Base-by-base conservation (phyloP, 2,329 filamentous ascomycete genomes). In the Xenosphaeropsis pyriputrescens region DNA sequence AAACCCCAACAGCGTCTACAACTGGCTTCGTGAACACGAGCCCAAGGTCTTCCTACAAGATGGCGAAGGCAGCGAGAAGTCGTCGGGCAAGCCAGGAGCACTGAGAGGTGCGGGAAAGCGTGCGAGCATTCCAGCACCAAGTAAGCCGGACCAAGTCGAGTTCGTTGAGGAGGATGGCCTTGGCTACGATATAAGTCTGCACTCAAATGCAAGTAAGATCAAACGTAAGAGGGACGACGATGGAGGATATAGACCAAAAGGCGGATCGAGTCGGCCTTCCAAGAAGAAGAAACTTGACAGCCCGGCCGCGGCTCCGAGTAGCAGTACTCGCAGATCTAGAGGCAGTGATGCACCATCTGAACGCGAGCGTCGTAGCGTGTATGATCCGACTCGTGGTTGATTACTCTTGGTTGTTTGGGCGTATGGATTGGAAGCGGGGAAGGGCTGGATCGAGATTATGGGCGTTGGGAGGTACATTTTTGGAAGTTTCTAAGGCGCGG, bases 1-100 rank as follows among this genome's bases (percentile, higher is more conserved):
- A 37, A 96, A 96, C 55, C 86, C 88, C 0, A 83, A 85, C 32
- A 93, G 84, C 41, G 88, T 94, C 3, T 93, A 93, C 62, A 95
- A 93, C 57, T 98, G 91, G 91, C 72, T 98, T 11, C 74, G 85
- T 44, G 78, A 85, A 53, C 71, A 94, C 57, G 79, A 85, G 41
- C 83, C 86, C 3, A 79, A 89, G 56, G 78, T 86, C 35, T 88
- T 93, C 62, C 62, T 93, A 15, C 81, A 93, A 55, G 59, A 60
- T 35, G 57, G 56, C 16, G 52, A 54, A 46, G 50, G 51, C 17
- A 56, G 57, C 47, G 55, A 63, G 41, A 67, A 66, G 48, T 59
- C 60, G 18, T 57, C 57, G 31, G 56, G 58, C 19, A 56, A 53
- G 32, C 52, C 53, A 7, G 54, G 53, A 13, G 50, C 53, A 8